Evolutionary conservation across 2,329 filamentous ascomycete species (phyloP).

Genomic region (Pseudogymnoascus sp.): DNA sequence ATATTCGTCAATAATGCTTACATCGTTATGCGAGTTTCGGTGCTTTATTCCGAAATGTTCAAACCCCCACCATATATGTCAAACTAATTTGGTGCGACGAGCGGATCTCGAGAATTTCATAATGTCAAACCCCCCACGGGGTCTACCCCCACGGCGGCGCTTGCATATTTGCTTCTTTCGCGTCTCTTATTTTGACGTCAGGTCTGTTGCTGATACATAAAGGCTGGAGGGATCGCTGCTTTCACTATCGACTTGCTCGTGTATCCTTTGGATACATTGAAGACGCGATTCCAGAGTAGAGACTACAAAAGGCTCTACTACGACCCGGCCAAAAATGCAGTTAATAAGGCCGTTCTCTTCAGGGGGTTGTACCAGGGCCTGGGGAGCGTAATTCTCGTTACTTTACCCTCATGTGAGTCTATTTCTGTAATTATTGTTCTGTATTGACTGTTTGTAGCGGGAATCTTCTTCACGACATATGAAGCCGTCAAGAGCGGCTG

Average conservation of each 20-base stretch:
- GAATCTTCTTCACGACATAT: constrained; percentile 85
- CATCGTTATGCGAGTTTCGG: neutral
- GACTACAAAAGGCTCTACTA: constrained; percentile 63
- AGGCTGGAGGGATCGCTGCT: constrained; percentile 80
- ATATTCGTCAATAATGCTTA: neutral
- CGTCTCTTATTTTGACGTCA: constrained; percentile 8
- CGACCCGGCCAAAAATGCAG: constrained; percentile 44
- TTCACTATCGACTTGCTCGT: constrained; percentile 82
- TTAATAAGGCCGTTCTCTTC: constrained; percentile 50
- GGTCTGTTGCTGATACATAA: constrained; percentile 12
- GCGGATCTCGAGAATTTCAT: constrained; percentile 7
- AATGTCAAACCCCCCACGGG: neutral
- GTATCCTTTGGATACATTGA: constrained; percentile 83
- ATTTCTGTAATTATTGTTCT: neutral
- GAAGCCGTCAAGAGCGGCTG: constrained; percentile 65
- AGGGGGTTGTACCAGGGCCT: constrained; percentile 80
- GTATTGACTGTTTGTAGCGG: constrained; percentile 44
- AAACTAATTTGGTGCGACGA: neutral
- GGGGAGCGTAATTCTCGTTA: constrained; percentile 75
- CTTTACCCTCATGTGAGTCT: constrained; percentile 67
- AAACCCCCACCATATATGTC: neutral
- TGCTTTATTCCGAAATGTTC: neutral
- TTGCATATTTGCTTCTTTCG: constrained; percentile 7
- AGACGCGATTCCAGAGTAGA: constrained; percentile 74
- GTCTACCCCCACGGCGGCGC: neutral